Base-by-base conservation (phyloP, 1,284 basidiomycete species). In the Volvariella volvacea region DNA sequence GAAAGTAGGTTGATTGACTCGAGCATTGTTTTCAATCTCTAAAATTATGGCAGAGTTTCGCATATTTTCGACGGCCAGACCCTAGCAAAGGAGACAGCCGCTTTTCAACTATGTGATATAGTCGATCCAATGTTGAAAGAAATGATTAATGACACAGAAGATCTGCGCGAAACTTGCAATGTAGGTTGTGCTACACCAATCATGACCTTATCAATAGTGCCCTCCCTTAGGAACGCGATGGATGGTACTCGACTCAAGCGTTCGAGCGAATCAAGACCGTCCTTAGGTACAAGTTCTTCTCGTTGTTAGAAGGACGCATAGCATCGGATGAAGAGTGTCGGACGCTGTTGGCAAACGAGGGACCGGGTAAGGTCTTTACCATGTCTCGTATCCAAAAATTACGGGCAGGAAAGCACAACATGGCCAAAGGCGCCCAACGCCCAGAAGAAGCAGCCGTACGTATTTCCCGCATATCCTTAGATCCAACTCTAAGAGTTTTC, bases 91-190 rank as follows among this genome's bases (percentile, higher is more conserved):
- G 85, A 92, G 60, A 83, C 88, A 0, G 91, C 90, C 4, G 88
- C 92, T 15, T 99, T 92, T 63, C 94, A 97, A 62, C 71, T 99
- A 4, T 89, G 88, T 61, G 95, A 99, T 61, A 88, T 99, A 48
- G 66, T 72, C 8, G 96, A 98, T 60, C 80, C 83, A 0, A 80
- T 92, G 73, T 65, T 95, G 41, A 77, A 78, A 50, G 71, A 72
- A 39, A 83, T 92, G 75, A 88, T 96, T 46, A 74, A 88, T 49
- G 80, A 86, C 50, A 74, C 78, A 3, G 71, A 77, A 10, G 80
- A 78, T 25, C 64, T 88, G 20, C 74, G 80, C 25, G 81, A 85
- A 48, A 70, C 66, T 15, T 89, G 86, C 57, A 72, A 89, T 62
- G 89, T 91, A 52, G 50, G 83, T 69, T 22, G 1, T 6, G 25